Percentiles rank a stretch among this genome's conserved stretches.
These are phyloP conservation scores for Boechera stricta DNA, from an alignment of 345 rosid species.

Conservation along the genomic window DNA sequence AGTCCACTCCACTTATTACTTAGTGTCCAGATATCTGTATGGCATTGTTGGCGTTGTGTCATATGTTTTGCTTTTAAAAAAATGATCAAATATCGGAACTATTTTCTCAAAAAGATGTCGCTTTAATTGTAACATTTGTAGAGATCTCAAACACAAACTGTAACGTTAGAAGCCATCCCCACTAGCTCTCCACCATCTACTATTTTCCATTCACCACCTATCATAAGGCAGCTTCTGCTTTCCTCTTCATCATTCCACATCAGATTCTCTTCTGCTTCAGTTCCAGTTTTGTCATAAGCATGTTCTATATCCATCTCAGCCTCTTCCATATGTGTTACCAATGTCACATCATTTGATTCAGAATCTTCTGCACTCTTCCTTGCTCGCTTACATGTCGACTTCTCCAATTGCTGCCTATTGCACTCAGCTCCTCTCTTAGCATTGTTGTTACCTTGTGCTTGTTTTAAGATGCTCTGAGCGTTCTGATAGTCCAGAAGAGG, in stretches of 20 bases:
- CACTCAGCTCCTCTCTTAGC: constrained; percentile 49
- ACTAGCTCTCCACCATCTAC: constrained; percentile 52
- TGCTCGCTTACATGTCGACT: constrained; percentile 48
- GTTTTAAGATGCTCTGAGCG: constrained; percentile 38
- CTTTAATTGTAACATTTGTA: neutral
- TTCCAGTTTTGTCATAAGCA: constrained; percentile 37
- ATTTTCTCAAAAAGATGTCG: neutral
- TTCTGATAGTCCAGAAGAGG: constrained; percentile 59
- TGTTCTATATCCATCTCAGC: constrained; percentile 43
- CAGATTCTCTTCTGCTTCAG: constrained; percentile 39
- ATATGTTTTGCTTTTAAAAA: neutral
- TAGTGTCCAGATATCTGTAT: neutral
- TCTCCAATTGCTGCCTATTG: constrained; percentile 24
- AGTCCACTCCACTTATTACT: too few relatives aligned
- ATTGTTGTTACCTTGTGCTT: constrained; percentile 33
- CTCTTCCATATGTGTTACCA: constrained; percentile 23
- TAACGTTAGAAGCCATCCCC: constrained; percentile 51
- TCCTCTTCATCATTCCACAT: constrained; percentile 34
- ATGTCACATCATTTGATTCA: constrained; percentile 25
- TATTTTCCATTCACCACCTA: constrained; percentile 64
- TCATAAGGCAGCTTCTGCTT: constrained; percentile 52
- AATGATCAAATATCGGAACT: neutral
- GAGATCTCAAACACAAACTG: constrained; percentile 48
- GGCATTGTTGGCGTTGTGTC: neutral
- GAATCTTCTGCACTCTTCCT: constrained; percentile 46